Base-by-base conservation (phyloP, 495 filamentous ascomycete genomes). In the Penicillium roqueforti region DNA sequence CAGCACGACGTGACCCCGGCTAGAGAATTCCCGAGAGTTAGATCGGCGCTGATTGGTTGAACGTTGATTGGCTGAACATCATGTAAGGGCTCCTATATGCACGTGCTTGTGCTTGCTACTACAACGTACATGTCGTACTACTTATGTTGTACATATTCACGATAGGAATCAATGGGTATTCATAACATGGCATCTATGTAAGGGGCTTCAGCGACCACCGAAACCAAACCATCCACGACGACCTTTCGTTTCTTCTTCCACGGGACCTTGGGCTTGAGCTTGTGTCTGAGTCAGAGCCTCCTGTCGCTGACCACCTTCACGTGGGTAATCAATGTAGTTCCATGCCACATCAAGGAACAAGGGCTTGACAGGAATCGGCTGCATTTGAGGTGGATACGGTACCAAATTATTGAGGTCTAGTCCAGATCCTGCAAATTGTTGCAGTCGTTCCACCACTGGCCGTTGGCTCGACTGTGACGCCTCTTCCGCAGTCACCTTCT, bases 271-370 rank as follows among this genome's bases (percentile, higher is more conserved):
- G 26, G 55, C 43, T n/a, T 69, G 69, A 8, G 61, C 52, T 37
- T 68, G 62, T 3, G 52, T 64, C 39, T 66, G 59, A 7, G 56
- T 57, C 6, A 11, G 32, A 23, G 5, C 47, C 13, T 28, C 54
- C 37, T 65, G 59, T 16, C 28, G 57, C 8, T 41, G 47, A 2
- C 22, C 25, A 20, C 53, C 56, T 28, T 64, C 63, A 3, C 87
- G 88, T 2, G 93, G 92, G 68, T 99, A 99, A 19, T 91, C 85
- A 55, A 99, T 90, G 66, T 96, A 99, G 68, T 97, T 99, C 87
- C 90, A 97, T 14, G 93, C 93, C 11, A 96, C 88, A 67, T 99
- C 93, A 41, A 97, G 80, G 77, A 97, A 97, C 14, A 99, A 69
- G 14, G 93, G 95, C 70, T 99, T 99, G 14, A 97, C 91, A 0